These are phyloP conservation scores for Microdochium nivale DNA, from an alignment of 2,329 filamentous ascomycete species.

Conservation along the genomic window DNA sequence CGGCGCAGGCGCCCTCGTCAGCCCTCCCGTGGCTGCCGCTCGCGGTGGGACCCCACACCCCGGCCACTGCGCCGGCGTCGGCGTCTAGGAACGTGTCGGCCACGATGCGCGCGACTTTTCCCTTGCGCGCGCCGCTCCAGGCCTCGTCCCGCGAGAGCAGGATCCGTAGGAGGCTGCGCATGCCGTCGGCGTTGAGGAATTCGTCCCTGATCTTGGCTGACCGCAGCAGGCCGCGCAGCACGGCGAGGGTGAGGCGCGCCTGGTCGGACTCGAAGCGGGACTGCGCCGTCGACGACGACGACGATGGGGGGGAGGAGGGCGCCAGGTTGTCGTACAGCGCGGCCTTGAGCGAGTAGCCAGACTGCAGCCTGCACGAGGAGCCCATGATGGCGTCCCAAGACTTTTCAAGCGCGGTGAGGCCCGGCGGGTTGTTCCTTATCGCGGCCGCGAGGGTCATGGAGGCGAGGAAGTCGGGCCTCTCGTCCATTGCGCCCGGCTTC, in stretches of 20 bases:
- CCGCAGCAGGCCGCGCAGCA: slow-evolving; percentile 48
- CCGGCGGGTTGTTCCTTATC: slow-evolving; percentile 57
- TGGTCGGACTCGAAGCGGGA: slow-evolving; percentile 1
- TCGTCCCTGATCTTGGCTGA: slow-evolving; percentile 40
- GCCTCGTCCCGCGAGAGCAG: slow-evolving; percentile 36
- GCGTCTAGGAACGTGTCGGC: slow-evolving; percentile 60
- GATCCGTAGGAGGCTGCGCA: slow-evolving; percentile 44
- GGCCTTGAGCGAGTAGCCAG: slow-evolving; percentile 19
- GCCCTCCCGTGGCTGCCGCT: no score
- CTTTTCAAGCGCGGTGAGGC: slow-evolving; percentile 40
- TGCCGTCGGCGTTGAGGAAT: slow-evolving; percentile 47
- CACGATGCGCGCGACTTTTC: slow-evolving; percentile 48
- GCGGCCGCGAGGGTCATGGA: slow-evolving; percentile 48
- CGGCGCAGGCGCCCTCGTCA: no score
- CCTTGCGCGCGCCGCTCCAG: slow-evolving; percentile 38
- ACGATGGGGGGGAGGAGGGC: slow-evolving; percentile 1
- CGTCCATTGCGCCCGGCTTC: slow-evolving; percentile 1
- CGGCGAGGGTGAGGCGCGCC: slow-evolving; percentile 27
- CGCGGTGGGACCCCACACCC: slow-evolving; percentile 44
- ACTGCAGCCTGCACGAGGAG: slow-evolving; percentile 21
- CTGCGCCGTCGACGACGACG: background rate
- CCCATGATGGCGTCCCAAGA: slow-evolving; percentile 34
- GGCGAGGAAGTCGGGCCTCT: slow-evolving; percentile 36
- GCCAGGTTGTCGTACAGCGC: slow-evolving; percentile 34
- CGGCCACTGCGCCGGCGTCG: slow-evolving; percentile 49